These are phyloP conservation scores for Plasmodium coatneyi DNA, from an alignment of 169 alveolate species.

Conservation along the genomic window DNA sequence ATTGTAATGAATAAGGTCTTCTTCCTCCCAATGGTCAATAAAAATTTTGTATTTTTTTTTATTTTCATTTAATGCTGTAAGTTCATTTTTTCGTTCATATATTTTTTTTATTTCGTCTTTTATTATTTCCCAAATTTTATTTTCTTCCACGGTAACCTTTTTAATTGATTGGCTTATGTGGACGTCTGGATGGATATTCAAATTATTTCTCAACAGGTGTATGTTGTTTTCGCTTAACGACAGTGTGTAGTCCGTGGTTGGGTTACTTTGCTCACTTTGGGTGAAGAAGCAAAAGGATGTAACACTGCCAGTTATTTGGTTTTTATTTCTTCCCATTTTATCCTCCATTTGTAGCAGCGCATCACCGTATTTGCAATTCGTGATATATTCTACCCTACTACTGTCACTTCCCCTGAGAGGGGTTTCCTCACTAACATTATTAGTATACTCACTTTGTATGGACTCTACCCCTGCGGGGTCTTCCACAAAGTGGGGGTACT, in stretches of 20 bases:
- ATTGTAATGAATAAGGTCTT: conserved; percentile 63
- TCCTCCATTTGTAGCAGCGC: neutral
- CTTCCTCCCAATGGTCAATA: conserved; percentile 68
- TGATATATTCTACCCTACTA: neutral
- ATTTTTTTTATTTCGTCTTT: conserved; percentile 36
- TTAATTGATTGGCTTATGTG: conserved; percentile 9
- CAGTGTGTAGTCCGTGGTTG: conserved; percentile 15
- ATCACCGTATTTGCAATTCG: neutral
- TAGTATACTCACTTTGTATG: neutral
- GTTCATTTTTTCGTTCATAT: conserved; percentile 24
- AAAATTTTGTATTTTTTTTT: conserved; percentile 43
- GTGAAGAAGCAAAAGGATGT: conserved; percentile 33
- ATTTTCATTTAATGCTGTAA: conserved; percentile 20
- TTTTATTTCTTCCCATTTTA: neutral
- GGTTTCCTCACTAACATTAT: neutral
- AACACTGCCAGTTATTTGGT: neutral
- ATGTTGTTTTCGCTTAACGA: conserved; percentile 48
- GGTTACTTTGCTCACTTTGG: neutral
- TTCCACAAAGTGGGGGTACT: conserved; percentile 16
- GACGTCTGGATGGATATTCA: conserved; percentile 16
- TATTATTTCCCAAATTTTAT: conserved; percentile 41
- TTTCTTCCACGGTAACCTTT: neutral
- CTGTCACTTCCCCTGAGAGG: neutral
- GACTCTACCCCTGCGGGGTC: neutral
- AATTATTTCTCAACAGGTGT: neutral